These are phyloP conservation scores for Coemansia sp. DNA, from an alignment of 192 early-diverging fungal species.

Conservation along the genomic window DNA sequence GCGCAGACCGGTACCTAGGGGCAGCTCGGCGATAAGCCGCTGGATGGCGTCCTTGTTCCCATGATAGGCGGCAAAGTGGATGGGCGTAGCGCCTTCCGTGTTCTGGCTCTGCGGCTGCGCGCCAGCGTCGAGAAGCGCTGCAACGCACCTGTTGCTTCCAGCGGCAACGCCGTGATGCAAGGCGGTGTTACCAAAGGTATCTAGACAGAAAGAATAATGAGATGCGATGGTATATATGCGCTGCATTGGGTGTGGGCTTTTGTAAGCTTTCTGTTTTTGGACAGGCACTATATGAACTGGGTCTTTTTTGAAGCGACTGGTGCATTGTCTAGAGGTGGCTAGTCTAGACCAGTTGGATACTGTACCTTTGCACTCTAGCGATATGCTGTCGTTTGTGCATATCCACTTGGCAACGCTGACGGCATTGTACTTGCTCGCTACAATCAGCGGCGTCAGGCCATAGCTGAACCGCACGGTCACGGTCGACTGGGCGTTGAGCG, in stretches of 20 bases:
- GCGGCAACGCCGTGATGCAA: slow-evolving; percentile 31
- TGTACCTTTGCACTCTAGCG: slow-evolving; percentile 33
- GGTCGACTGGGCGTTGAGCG: slow-evolving; percentile 1
- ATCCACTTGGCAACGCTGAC: slow-evolving; percentile 29
- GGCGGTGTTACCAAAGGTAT: slow-evolving; percentile 36
- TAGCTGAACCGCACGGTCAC: slow-evolving; percentile 11
- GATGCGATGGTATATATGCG: too few species aligned
- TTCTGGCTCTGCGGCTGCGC: slow-evolving; percentile 14
- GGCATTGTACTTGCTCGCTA: slow-evolving; percentile 35
- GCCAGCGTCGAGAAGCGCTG: slow-evolving; percentile 6
- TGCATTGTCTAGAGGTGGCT: not conserved
- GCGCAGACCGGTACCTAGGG: not conserved
- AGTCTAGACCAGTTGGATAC: not conserved
- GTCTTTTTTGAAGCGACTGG: not conserved
- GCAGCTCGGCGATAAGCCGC: slow-evolving; percentile 4
- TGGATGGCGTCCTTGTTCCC: slow-evolving; percentile 20
- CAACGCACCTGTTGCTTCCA: slow-evolving; percentile 19
- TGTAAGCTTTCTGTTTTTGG: not conserved
- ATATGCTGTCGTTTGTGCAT: slow-evolving; percentile 16
- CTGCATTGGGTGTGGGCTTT: too few species aligned
- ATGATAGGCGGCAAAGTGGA: slow-evolving; percentile 43
- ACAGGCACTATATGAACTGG: not conserved
- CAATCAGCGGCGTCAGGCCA: slow-evolving; percentile 29
- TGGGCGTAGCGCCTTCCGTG: slow-evolving; percentile 27
- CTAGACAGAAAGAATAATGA: slow-evolving; percentile 15